A percentile compares a stretch with the other conserved stretches of the same genome.
These are phyloP conservation scores for Actinomortierella ambigua DNA, from an alignment of 371 early-diverging fungal genomes.

Conservation along the genomic window DNA sequence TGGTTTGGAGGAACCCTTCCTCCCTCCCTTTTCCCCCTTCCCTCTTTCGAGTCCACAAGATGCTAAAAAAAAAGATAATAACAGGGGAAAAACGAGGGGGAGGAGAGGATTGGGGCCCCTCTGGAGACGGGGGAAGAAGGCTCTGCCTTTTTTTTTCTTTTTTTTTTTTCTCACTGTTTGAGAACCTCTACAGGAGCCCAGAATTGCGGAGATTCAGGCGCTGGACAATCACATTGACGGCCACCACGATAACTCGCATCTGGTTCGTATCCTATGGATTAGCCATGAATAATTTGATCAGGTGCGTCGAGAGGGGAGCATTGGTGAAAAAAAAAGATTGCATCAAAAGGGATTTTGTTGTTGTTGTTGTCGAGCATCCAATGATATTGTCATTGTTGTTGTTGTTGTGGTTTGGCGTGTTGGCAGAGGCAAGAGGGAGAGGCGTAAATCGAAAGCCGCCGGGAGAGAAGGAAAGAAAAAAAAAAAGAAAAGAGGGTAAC, in stretches of 20 bases:
- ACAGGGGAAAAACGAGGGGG: neutral
- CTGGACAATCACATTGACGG: slow-evolving; percentile 51
- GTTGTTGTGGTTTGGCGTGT: too few relatives aligned
- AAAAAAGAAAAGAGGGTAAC: too few relatives aligned
- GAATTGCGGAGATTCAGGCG: slow-evolving; percentile 48
- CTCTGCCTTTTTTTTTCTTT: slow-evolving; percentile 9
- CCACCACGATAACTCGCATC: slow-evolving; percentile 51
- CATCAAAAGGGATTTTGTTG: neutral
- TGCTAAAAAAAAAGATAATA: too few relatives aligned
- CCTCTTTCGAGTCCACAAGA: neutral
- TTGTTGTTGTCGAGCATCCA: neutral
- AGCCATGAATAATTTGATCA: neutral
- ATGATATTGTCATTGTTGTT: too few relatives aligned
- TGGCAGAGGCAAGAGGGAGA: too few relatives aligned
- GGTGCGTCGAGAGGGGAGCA: neutral
- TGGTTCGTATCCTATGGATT: slow-evolving; percentile 48
- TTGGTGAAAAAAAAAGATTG: neutral
- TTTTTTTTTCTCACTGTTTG: slow-evolving; percentile 3
- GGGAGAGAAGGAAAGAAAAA: too few relatives aligned
- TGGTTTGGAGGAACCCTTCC: too few relatives aligned
- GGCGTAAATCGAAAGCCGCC: too few relatives aligned
- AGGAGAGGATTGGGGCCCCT: neutral
- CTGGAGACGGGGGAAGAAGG: too few relatives aligned
- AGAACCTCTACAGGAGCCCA: slow-evolving; percentile 32
- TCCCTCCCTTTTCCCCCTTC: neutral